phyloP scores from a whole-genome alignment of 1,284 basidiomycete genomes.

The Malassezia sympodialis region DNA sequence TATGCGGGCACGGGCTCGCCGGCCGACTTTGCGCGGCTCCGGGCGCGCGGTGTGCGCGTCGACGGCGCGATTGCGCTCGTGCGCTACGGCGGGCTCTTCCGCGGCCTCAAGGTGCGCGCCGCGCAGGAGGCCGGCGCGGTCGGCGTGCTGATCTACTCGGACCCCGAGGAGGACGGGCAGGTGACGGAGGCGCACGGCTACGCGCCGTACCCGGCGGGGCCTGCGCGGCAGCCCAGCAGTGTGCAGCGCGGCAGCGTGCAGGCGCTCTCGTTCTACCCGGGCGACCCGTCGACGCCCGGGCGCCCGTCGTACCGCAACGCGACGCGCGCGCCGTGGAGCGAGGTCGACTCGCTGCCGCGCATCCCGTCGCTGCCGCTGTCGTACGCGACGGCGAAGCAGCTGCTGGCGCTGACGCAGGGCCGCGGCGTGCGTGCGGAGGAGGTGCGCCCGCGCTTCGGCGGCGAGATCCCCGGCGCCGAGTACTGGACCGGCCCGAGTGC shows the following conservation, averaged over 20 bases:
- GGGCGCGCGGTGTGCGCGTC: conserved; percentile 58
- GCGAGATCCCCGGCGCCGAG: conserved; percentile 51
- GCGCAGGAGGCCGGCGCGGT: conserved; percentile 69
- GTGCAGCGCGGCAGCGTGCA: conserved; percentile 67
- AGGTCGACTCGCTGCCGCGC: conserved; percentile 62
- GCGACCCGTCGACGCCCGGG: conserved; percentile 75
- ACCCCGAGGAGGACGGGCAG: conserved; percentile 76
- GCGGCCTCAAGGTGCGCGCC: conserved; percentile 71
- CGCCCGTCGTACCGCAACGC: conserved; percentile 75
- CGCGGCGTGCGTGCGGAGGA: conserved; percentile 51
- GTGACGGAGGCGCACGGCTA: conserved; percentile 62
- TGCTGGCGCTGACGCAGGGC: conserved; percentile 49
- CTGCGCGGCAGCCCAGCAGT: conserved; percentile 67
- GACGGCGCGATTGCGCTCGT: conserved; percentile 71
- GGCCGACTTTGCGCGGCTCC: conserved; percentile 58
- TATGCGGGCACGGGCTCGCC: conserved; percentile 74
- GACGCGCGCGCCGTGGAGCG: conserved; percentile 54
- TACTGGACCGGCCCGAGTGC: conserved; percentile 52
- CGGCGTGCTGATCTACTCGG: conserved; percentile 64
- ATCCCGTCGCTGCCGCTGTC: conserved; percentile 66
- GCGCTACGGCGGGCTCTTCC: conserved; percentile 70
- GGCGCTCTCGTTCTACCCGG: conserved; percentile 68
- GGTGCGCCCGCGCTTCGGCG: conserved; percentile 54
- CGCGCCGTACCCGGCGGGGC: conserved; percentile 64
- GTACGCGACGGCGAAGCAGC: conserved; percentile 52